Evolutionary conservation across 78 protist species (phyloP).

Genomic region (Speleostelium caveatum): DNA sequence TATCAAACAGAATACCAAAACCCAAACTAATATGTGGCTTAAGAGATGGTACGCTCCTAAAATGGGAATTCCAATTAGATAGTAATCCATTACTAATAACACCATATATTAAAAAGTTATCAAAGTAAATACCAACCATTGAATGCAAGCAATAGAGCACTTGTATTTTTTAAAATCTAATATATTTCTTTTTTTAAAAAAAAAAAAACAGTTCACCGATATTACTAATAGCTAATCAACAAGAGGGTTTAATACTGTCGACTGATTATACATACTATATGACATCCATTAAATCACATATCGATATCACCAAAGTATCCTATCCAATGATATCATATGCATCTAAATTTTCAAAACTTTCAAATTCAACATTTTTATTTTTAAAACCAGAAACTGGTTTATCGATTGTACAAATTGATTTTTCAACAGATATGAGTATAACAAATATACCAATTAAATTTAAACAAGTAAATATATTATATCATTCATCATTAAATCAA

Average conservation of each 20-base stretch:
- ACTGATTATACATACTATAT: slow-evolving; percentile 24
- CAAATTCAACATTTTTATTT: slow-evolving; percentile 3
- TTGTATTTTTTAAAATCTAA: no score
- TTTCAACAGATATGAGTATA: not conserved
- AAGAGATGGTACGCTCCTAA: slow-evolving; percentile 41
- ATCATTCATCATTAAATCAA: no score
- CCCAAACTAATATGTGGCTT: slow-evolving; percentile 21
- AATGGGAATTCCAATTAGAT: not conserved
- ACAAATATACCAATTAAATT: not conserved
- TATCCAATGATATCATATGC: not conserved
- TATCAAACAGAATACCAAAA: not conserved
- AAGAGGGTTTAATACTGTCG: slow-evolving; percentile 11
- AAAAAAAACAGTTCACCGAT: slow-evolving; percentile 6
- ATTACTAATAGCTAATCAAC: not conserved
- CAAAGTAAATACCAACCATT: no score
- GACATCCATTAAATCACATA: slow-evolving; percentile 30
- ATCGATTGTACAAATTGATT: not conserved
- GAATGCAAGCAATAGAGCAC: no score
- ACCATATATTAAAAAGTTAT: not conserved
- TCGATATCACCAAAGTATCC: slow-evolving; percentile 6
- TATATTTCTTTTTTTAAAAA: no score
- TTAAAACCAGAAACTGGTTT: not conserved
- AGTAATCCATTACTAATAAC: not conserved
- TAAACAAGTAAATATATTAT: no score
- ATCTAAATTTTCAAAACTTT: not conserved